Conservation (phyloP, 2,329 filamentous ascomycete species). For the Chrysosporium keratinophilum region DNA sequence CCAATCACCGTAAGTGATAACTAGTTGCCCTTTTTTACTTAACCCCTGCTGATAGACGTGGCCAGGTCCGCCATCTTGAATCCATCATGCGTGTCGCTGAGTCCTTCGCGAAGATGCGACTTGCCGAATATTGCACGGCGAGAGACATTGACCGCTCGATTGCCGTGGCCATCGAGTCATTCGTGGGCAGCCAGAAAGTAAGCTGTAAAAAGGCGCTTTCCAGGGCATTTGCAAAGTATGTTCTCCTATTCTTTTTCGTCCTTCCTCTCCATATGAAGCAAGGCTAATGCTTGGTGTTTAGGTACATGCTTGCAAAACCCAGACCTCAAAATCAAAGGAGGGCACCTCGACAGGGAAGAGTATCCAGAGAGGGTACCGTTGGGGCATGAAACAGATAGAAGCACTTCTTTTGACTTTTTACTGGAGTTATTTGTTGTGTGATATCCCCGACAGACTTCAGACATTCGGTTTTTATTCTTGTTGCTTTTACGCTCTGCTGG, state of each 20-base stretch:
- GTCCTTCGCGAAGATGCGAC: constrained; percentile 90
- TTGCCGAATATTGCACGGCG: constrained; percentile 87
- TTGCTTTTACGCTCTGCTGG: too few species aligned
- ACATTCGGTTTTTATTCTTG: not conserved
- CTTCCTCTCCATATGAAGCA: not conserved
- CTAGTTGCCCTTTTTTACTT: constrained; percentile 4
- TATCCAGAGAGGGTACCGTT: not conserved
- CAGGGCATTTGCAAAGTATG: constrained; percentile 93
- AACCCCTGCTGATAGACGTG: not conserved
- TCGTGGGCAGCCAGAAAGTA: constrained; percentile 91
- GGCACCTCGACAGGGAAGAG: not conserved
- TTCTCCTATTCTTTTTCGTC: constrained; percentile 33
- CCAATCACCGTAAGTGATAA: constrained; percentile 73
- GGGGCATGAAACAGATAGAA: not conserved
- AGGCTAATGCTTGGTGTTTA: constrained; percentile 4
- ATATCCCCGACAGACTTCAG: not conserved
- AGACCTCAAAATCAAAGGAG: constrained; percentile 1
- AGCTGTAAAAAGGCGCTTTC: constrained; percentile 95
- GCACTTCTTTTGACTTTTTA: not conserved
- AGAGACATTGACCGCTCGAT: constrained; percentile 95
- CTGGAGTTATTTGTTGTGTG: not conserved
- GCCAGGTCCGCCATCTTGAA: constrained; percentile 86
- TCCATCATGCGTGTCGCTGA: constrained; percentile 94
- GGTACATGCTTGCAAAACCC: constrained; percentile 15
- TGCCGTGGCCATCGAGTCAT: constrained; percentile 89